Base-by-base conservation (phyloP, 2,329 filamentous ascomycete species). In the Xylariaceae sp. region DNA sequence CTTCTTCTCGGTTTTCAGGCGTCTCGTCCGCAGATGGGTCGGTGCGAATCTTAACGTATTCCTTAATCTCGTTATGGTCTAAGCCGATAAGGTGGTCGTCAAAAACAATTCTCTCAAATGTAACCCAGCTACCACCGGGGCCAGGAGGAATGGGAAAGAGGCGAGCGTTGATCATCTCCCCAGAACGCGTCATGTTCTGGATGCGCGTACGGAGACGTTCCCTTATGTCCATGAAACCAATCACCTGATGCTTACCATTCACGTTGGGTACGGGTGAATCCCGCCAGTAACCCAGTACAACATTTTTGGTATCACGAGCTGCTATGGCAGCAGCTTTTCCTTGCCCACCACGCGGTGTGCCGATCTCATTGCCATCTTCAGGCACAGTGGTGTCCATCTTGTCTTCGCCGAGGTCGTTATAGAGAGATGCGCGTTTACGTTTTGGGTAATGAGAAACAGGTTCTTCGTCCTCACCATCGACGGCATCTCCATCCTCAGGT, bases 41-140 rank as follows among this genome's bases (percentile, higher is more conserved):
- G 1, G 72, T 68, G 4, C 81, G 77, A 21, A 85, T 70, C 57
- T 81, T 81, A 43, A 86, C 82, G 52, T 83, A 87, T 62, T 86
- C 83, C 62, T 86, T 86, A 26, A 87, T 69, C 26, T 84, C 77
- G 23, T 79, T 75, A 41, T 85, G 78, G 45, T 82, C 78, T 4
- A 85, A 70, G 2, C 77, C 77, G 11, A 81, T 72, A 0, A 87
- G 77, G 52, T 85, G 81, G 6, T 77, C 67, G 2, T 81, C 78
- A 61, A 86, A 86, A 18, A 84, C 77, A 24, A 86, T 76, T 16
- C 81, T 75, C 52, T 84, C 80, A 60, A 86, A 86, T 0, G 82
- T 85, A 20, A 86, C 82, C 83, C 83, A 86, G 65, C 82, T 85
- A 47, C 81, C 83, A 18, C 83, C 83, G 1, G 82, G 81, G 0